A percentile compares a stretch with the other conserved stretches of the same genome.
phyloP scores from a whole-genome alignment of 2,329 filamentous ascomycete genomes.

The Penicillium glabrum region DNA sequence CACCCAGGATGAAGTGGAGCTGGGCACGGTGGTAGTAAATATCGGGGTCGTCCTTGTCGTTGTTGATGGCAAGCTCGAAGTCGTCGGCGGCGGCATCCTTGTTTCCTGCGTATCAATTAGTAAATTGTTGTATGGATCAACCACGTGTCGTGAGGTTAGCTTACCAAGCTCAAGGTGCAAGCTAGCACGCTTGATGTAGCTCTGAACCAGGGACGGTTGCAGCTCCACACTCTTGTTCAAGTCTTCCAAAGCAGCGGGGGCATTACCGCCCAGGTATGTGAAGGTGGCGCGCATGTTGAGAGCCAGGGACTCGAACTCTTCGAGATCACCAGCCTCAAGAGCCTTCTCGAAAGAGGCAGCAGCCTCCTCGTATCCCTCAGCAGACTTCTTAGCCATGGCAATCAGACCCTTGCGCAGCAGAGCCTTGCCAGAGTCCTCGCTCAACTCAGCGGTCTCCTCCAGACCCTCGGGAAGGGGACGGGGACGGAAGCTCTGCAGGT shows the following conservation, averaged over 20 bases:
- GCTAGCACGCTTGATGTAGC: conserved; percentile 97
- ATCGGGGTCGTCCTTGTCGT: conserved; percentile 87
- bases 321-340: conserved; percentile 76
- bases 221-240: conserved; percentile 92
- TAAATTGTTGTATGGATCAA: neutral
- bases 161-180: conserved; percentile 91
- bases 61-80: conserved; percentile 79
- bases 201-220: conserved; percentile 84
- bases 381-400: conserved; percentile 80
- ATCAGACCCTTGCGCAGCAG: conserved; percentile 81
- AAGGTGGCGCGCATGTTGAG: conserved; percentile 98
- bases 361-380: conserved; percentile 88
- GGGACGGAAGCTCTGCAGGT: conserved; percentile 94
- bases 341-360: conserved; percentile 83
- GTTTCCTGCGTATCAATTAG: conserved; percentile 57
- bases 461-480: conserved; percentile 77
- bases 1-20: conserved; percentile 94
- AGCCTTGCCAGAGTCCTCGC: conserved; percentile 76
- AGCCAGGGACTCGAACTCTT: conserved; percentile 81
- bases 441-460: conserved; percentile 75
- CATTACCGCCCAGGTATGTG: conserved; percentile 86
- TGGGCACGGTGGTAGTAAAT: conserved; percentile 99
- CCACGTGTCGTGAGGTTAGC: conserved; percentile 19
- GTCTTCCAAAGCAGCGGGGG: conserved; percentile 76
- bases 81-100: conserved; percentile 84